Conservation (phyloP, 345 rosid genomes). For the Chamaenerion angustifolium region DNA sequence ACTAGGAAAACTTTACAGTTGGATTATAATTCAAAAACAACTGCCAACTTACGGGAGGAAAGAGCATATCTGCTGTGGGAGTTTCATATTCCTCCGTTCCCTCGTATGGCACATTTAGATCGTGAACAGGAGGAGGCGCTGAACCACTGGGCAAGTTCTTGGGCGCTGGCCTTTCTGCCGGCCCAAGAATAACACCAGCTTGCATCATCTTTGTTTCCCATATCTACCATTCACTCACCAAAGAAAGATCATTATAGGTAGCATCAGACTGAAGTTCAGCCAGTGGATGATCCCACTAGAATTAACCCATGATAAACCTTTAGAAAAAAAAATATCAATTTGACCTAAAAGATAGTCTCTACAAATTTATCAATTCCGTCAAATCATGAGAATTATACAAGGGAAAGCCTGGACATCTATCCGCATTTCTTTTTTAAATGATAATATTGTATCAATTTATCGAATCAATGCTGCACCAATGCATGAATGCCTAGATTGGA, state of each 20-base stretch:
- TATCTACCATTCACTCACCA: slow-evolving; percentile 21
- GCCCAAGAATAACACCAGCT: slow-evolving; percentile 62
- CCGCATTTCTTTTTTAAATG: too few relatives aligned
- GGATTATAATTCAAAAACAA: slow-evolving; percentile 6
- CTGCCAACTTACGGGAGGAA: slow-evolving; percentile 56
- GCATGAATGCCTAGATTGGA: too few relatives aligned
- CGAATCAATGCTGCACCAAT: too few relatives aligned
- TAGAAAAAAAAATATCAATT: neutral
- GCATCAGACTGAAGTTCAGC: neutral
- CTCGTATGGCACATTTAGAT: slow-evolving; percentile 92
- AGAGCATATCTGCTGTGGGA: slow-evolving; percentile 90
- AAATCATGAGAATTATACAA: too few relatives aligned
- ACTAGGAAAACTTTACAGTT: neutral
- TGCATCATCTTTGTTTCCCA: slow-evolving; percentile 97
- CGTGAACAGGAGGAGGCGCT: slow-evolving; percentile 53
- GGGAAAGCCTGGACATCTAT: too few relatives aligned
- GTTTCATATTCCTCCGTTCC: slow-evolving; percentile 93
- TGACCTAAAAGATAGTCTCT: too few relatives aligned
- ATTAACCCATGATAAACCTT: neutral
- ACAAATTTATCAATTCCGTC: too few relatives aligned
- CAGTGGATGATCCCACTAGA: too few relatives aligned
- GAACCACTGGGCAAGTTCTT: slow-evolving; percentile 50
- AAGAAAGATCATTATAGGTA: neutral
- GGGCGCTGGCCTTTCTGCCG: slow-evolving; percentile 50
- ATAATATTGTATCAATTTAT: too few relatives aligned